Conservation (phyloP, 352 stramenopile genomes). For the Phytophthora fragariaefolia region DNA sequence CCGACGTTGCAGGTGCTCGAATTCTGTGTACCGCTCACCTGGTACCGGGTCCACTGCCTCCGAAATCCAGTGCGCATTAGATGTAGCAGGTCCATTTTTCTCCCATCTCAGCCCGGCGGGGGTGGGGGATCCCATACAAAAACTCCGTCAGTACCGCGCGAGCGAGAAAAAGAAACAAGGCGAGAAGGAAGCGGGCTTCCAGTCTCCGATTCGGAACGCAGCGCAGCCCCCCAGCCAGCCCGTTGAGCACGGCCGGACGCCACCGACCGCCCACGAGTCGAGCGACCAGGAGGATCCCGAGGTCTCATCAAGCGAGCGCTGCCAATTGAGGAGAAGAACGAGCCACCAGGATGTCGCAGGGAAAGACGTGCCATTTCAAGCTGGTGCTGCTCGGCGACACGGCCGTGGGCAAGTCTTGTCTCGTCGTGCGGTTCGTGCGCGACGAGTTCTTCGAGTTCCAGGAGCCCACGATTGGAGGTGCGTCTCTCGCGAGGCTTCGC, state of each 20-base stretch:
- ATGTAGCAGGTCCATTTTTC: slow-evolving; percentile 23
- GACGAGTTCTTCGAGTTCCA: slow-evolving; percentile 99
- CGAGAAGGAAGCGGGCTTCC: slow-evolving; percentile 37
- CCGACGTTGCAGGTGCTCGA: neutral
- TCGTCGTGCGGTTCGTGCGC: slow-evolving; percentile 99
- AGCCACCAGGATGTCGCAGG: slow-evolving; percentile 70
- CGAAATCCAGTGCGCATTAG: slow-evolving; percentile 24
- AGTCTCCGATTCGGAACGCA: slow-evolving; percentile 14
- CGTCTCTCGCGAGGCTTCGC: neutral
- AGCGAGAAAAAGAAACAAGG: slow-evolving; percentile 40
- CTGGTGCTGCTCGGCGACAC: slow-evolving; percentile 99
- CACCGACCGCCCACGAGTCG: slow-evolving; percentile 7
- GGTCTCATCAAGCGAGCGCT: slow-evolving; percentile 18
- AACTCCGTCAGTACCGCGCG: slow-evolving; percentile 34
- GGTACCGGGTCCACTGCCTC: slow-evolving; percentile 3
- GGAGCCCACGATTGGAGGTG: slow-evolving; percentile 96
- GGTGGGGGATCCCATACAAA: slow-evolving; percentile 39
- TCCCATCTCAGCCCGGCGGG: slow-evolving; percentile 29
- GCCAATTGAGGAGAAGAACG: slow-evolving; percentile 2
- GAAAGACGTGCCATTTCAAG: slow-evolving; percentile 97
- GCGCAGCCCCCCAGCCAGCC: slow-evolving; percentile 11
- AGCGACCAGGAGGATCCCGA: slow-evolving; percentile 21
- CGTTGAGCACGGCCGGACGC: slow-evolving; percentile 4
- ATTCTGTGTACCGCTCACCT: slow-evolving; percentile 7
- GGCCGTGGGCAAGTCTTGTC: slow-evolving; percentile 99